Base-by-base conservation (phyloP, 352 stramenopile species). In the Globisporangium canariense region DNA sequence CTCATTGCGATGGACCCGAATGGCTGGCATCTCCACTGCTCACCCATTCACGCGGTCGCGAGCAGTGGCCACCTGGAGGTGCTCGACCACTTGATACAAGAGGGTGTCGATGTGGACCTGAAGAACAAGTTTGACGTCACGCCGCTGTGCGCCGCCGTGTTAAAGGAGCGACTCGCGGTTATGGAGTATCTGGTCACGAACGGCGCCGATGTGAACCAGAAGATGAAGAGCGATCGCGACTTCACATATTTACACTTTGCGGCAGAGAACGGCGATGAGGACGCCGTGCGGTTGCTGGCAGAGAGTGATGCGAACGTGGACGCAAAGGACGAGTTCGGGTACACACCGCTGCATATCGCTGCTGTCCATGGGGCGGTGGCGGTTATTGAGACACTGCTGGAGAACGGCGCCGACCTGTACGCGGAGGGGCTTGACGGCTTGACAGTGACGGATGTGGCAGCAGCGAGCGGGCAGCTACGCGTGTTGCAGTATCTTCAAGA, bases 221-320 rank as follows among this genome's bases (percentile, higher is more conserved):
- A 52, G 13, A 60, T 64, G 49, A 60, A 71, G 36, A 47, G 58
- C 6, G 66, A 67, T 32, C 64, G 50, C 13, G 46, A 57, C 13
- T 67, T 65, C 30, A 67, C 68, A n/a, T 59, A 65, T 32, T 60
- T 78, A 11, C 68, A 76, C 55, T 67, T 69, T 36, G 71, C 71
- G 3, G 63, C 65, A 6, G 71, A 78, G 60, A 75, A 71, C 58
- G 62, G 73, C 32, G 32, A 38, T 38, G 68, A 71, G 7, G 38
- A 45, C 10, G 60, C 71, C 5, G 50, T 65, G 34, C 51, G 45
- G 46, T 49, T 75, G 60, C 70, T 79, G 6, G 32, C 73, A 6
- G 56, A 74, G 30, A 57, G 50, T 28, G 66, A 67, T n/a, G 69
- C 64, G 5, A 11, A 65, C 30, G 47, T 75, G 6, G 69, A 75